These are phyloP conservation scores for Globisporangium abappressorium DNA, from an alignment of 352 stramenopile species.

Conservation along the genomic window DNA sequence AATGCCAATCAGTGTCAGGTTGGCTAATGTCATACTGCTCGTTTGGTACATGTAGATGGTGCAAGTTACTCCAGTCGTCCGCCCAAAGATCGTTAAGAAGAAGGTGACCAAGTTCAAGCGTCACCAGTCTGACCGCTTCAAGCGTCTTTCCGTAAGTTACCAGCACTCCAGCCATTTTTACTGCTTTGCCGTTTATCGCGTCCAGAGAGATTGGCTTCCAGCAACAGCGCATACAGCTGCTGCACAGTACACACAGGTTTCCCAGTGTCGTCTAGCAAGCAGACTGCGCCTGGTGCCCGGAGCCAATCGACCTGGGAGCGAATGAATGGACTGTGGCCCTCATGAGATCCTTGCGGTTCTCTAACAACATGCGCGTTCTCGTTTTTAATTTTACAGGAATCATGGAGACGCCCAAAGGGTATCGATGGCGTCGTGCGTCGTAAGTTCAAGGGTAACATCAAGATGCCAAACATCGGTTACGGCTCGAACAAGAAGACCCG, in stretches of 20 bases:
- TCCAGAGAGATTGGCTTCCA: neutral
- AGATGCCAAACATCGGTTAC: constrained; percentile 99
- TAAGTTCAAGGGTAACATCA: constrained; percentile 98
- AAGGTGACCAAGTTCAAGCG: constrained; percentile 99
- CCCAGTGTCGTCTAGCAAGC: neutral
- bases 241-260: neutral
- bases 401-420: constrained; percentile 99
- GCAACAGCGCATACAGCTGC: neutral
- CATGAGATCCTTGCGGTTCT: neutral
- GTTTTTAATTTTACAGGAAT: constrained; percentile 44
- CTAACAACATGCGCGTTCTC: neutral
- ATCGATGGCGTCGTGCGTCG: constrained; percentile 99
- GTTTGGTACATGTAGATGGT: constrained; percentile 62
- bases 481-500: constrained; percentile 98
- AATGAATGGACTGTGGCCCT: neutral
- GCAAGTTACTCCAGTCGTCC: constrained; percentile 88
- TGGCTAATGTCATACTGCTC: constrained; percentile 3
- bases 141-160: constrained; percentile 91
- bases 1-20: neutral
- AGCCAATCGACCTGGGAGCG: neutral
- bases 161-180: neutral
- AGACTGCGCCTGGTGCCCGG: neutral
- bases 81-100: constrained; percentile 99
- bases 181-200: neutral
- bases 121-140: constrained; percentile 98